phyloP scores from a whole-genome alignment of 106 monocot species.

The Acorus calamus region DNA sequence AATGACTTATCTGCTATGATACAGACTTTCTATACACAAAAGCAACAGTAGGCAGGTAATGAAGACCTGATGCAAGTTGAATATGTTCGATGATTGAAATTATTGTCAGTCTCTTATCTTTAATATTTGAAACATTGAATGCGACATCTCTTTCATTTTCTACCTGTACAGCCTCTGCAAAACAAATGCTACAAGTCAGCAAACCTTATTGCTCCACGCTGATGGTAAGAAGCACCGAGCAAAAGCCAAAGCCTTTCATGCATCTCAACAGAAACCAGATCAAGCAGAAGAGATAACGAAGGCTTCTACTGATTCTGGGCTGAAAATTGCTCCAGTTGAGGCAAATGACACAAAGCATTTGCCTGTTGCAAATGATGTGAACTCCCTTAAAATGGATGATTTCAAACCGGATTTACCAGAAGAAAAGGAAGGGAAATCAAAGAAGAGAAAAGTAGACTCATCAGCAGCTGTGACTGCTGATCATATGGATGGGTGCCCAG shows the following conservation, averaged over 20 bases:
- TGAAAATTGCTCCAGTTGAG: constrained; percentile 13
- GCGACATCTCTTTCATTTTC: no score
- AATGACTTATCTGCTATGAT: no score
- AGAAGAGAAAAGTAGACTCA: constrained; percentile 36
- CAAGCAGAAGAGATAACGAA: constrained; percentile 20
- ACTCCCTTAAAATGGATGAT: not conserved
- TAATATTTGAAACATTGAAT: no score
- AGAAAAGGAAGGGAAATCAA: constrained; percentile 13
- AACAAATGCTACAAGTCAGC: constrained; percentile 77
- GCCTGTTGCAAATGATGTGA: constrained; percentile 4
- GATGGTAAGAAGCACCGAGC: constrained; percentile 98
- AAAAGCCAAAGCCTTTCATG: constrained; percentile 87
- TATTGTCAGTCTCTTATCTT: no score
- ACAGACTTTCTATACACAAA: no score
- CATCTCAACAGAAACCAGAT: constrained; percentile 49
- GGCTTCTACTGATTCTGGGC: constrained; percentile 3
- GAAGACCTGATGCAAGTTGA: not conserved
- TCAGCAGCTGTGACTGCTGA: not conserved
- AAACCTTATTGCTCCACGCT: constrained; percentile 76
- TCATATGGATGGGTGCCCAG: not conserved
- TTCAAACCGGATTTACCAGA: not conserved
- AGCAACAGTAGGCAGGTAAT: constrained; percentile 4
- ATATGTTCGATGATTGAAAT: not conserved
- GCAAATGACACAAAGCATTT: constrained; percentile 8
- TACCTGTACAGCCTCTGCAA: constrained; percentile 68